Evolutionary conservation across 345 rosid genomes (phyloP).

Genomic region (Eucalyptus polybractea): DNA sequence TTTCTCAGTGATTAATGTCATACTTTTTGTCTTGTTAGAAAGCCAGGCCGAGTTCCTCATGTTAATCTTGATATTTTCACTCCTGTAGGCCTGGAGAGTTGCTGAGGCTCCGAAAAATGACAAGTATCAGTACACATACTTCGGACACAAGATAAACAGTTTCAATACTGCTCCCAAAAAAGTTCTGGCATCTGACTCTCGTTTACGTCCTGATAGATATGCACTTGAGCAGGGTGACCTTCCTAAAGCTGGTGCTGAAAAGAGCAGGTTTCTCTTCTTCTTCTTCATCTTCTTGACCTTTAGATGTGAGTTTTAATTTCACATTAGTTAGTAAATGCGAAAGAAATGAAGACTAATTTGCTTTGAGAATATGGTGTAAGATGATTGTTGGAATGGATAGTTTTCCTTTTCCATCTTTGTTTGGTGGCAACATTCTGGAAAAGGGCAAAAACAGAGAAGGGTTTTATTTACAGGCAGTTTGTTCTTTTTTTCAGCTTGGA

Average conservation of each 20-base stretch:
- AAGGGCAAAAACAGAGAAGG: neutral
- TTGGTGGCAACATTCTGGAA: neutral
- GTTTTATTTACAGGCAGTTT: neutral
- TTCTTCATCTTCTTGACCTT: neutral
- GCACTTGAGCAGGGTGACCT: slow-evolving; percentile 19
- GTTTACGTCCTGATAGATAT: slow-evolving; percentile 15
- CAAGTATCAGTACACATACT: slow-evolving; percentile 14
- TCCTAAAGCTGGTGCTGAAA: slow-evolving; percentile 13
- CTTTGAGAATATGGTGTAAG: neutral
- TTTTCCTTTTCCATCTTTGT: neutral
- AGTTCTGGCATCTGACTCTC: slow-evolving; percentile 17
- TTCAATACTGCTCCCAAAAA: slow-evolving; percentile 18
- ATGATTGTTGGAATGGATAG: neutral
- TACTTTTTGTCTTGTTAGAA: neutral
- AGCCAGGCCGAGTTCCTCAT: neutral
- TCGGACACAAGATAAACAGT: slow-evolving; percentile 22
- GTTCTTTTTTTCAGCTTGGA: slow-evolving; percentile 32
- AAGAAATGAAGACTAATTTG: neutral
- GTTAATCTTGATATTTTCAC: neutral
- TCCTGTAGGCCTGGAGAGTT: slow-evolving; percentile 11
- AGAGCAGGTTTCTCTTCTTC: slow-evolving; percentile 11
- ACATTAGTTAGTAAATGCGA: neutral
- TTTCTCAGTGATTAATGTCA: neutral
- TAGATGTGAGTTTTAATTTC: neutral
- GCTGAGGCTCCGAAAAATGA: slow-evolving; percentile 11